Evolutionary conservation across 2,329 filamentous ascomycete genomes (phyloP), one percentile per base, ranked within the genome.

Genomic region (Colletotrichum sp.): DNA sequence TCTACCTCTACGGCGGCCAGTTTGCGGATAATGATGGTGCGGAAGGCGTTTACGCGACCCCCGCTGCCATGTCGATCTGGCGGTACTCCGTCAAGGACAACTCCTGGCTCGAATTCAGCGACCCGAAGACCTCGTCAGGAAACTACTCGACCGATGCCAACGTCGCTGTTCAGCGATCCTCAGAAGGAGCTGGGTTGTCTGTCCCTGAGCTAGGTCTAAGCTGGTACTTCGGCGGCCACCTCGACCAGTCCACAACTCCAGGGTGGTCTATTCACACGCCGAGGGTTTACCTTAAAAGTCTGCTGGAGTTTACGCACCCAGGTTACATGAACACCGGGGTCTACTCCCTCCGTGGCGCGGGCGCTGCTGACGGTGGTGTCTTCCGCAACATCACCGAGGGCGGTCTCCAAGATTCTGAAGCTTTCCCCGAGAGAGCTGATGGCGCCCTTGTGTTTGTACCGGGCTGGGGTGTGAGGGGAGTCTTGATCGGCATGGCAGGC

Each of bases 191-290:
- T 13, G 93, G 93, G 1, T 84, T 95, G 16, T 94, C 92, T 32
- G 91, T 96, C 1, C 91, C 93, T 1, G 91, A 92, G 70, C 84
- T 95, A 1, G 94, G 94, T 0, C 85, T 93, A 63, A 95, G 93
- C 36, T 96, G 92, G 88, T 96, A 95, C 82, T 96, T 96, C 83
- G 94, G 94, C 30, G 94, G 94, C 0, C 94, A 96, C 83, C 85
- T 95, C 7, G 94, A 96, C 81, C 81, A 84, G 80, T 85, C 84
- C 13, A 91, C 89, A 6, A 92, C 88, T 0, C 84, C 82, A 1
- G 93, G 92, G 14, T 96, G 94, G 94, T 92, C 92, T n/a, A 89
- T 90, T 67, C 88, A 91, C 69, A 87, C 91, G 26, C 84, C 87
- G 0, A 88, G 94, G 7, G 86, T 95, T 1, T 96, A 96, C 81